phyloP scores from a whole-genome alignment of 257 asterid species.

The Mitragyna speciosa region DNA sequence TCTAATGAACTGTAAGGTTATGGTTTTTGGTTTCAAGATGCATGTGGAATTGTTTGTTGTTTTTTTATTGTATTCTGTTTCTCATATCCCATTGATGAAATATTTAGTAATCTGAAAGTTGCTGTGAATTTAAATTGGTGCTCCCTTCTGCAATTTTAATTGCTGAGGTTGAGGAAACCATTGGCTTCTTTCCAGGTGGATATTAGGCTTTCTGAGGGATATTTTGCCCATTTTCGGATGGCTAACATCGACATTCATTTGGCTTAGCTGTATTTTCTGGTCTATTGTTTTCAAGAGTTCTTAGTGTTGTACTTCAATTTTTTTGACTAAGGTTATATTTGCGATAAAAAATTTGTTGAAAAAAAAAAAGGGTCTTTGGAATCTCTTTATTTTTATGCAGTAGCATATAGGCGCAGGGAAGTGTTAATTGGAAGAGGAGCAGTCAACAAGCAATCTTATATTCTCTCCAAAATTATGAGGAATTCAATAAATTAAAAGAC shows the following conservation, averaged over 20 bases:
- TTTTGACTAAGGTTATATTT: too few species aligned
- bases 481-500: too few species aligned
- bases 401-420: too few species aligned
- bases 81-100: conserved; percentile 19
- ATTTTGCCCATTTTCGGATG: neutral
- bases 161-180: conserved; percentile 22
- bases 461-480: too few species aligned
- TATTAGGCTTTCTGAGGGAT: conserved; percentile 27
- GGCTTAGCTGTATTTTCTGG: neutral
- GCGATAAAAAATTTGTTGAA: too few species aligned
- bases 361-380: too few species aligned
- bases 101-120: conserved; percentile 18
- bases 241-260: neutral
- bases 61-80: neutral
- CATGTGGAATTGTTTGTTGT: neutral
- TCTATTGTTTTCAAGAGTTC: neutral
- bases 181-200: conserved; percentile 10
- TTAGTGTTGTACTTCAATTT: too few species aligned
- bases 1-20: neutral
- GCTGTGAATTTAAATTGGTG: conserved; percentile 6
- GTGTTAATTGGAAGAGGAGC: too few species aligned
- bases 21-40: neutral
- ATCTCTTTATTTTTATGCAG: too few species aligned
- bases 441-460: too few species aligned
- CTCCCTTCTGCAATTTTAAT: conserved; percentile 3